Evolutionary conservation across 139 green algal genomes (phyloP).

Genomic region (Astrephomene gubernaculifera): DNA sequence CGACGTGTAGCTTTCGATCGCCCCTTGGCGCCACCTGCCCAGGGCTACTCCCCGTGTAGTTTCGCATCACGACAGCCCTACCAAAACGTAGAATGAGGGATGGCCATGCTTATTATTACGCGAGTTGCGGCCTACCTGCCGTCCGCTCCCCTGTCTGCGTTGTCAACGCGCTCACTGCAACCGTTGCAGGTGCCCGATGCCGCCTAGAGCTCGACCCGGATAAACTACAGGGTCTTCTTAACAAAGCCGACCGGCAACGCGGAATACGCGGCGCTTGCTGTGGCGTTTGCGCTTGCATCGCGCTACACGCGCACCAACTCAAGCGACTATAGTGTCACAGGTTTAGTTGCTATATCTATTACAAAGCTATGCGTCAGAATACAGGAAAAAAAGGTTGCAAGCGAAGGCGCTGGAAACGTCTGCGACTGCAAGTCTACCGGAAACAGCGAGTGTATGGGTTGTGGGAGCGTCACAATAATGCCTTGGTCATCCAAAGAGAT

Average conservation of each 20-base stretch:
- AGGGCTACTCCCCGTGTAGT: neutral
- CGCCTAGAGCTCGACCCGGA: neutral
- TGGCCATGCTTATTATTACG: neutral
- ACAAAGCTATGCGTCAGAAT: neutral
- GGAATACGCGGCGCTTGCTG: neutral
- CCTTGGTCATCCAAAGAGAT: no score
- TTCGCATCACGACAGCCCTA: neutral
- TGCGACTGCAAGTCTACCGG: conserved; percentile 35
- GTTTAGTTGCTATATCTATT: neutral
- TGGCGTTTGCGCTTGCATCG: neutral
- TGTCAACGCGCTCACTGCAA: neutral
- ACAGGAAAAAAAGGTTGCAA: neutral
- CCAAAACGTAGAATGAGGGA: neutral
- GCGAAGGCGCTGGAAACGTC: conserved; percentile 33
- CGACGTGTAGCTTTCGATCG: neutral
- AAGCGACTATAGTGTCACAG: neutral
- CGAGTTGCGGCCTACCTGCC: conserved; percentile 7
- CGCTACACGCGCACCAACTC: no score
- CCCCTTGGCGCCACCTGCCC: neutral
- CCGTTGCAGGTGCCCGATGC: neutral
- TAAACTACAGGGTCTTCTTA: neutral
- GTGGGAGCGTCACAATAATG: no score
- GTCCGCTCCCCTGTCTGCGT: neutral
- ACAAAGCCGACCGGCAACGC: neutral
- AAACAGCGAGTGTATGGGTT: no score